Percentiles rank a stretch among this genome's conserved stretches.
phyloP scores from a whole-genome alignment of 768 basidiomycete genomes.

The Tylopilus sp. region DNA sequence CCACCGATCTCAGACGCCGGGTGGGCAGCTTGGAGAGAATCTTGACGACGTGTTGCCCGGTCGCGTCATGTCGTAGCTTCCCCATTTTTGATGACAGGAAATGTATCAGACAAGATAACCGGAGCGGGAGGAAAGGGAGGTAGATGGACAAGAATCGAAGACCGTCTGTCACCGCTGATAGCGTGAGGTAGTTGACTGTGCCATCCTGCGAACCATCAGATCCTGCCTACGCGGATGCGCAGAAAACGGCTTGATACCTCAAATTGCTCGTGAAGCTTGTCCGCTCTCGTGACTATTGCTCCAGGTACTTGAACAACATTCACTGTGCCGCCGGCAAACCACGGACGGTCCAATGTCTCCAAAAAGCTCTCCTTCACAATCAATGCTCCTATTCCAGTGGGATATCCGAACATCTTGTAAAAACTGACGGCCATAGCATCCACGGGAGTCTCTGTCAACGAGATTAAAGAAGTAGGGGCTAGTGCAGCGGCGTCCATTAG shows the following conservation, averaged over 20 bases:
- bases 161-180: constrained; percentile 75
- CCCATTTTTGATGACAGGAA: constrained; percentile 58
- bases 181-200: constrained; percentile 75
- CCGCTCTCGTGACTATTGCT: constrained; percentile 55
- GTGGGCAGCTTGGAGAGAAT: constrained; percentile 64
- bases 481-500: no score
- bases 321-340: no score
- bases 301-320: constrained; percentile 86
- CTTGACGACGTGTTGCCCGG: constrained; percentile 57
- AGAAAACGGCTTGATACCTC: no score
- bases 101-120: constrained; percentile 66
- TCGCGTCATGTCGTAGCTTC: constrained; percentile 55
- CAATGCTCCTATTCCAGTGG: constrained; percentile 80
- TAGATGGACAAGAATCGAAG: constrained; percentile 76
- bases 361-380: no score
- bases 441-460: constrained; percentile 60
- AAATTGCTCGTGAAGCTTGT: constrained; percentile 65
- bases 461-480: constrained; percentile 69
- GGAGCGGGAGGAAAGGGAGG: no score
- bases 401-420: constrained; percentile 88
- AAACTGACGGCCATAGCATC: constrained; percentile 89
- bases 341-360: no score
- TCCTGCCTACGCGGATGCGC: no score
- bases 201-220: constrained; percentile 74
- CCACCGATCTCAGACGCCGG: constrained; percentile 50